Evolutionary conservation across 1,139 yeast genomes (phyloP), one percentile per base, ranked within the genome.

Genomic region (Blastobotrys capitulatus): DNA sequence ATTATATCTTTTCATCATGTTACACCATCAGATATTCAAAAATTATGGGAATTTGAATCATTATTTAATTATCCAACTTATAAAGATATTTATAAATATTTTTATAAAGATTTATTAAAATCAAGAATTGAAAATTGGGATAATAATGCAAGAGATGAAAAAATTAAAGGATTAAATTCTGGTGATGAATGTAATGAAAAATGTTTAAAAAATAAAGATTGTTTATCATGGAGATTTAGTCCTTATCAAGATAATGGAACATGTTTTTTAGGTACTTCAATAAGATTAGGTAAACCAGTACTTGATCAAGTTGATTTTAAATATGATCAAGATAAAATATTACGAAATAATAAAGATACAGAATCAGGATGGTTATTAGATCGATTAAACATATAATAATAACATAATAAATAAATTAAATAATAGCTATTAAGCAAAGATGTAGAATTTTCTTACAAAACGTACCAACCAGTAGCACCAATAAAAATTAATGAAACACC

Each of bases 401-500:
- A 12, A 12, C 9, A 6, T 29, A 12, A n/a, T 12, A 6, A 29
- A 29, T 15, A 15, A 40, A 40, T 40, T 22, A 4, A 8, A 7
- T 8, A 40, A n/a, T 18, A 26, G 13, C 20, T 15, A 4, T 13
- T 15, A 25, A n/a, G n/a, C n/a, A n/a, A n/a, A n/a, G n/a, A n/a
- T n/a, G n/a, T n/a, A n/a, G n/a, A n/a, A n/a, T n/a, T n/a, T n/a
- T n/a, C n/a, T n/a, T 56, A 62, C 48, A 63, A 50, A 38, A 59
- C 53, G 46, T 57, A 52, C 64, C 66, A 67, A 26, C 71, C 71
- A 32, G 65, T 55, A 25, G 68, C 74, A 44, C 80, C 80, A 44
- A 71, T 62, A 38, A 63, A 64, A 56, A 75, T 67, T 56, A 73
- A 54, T 12, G 67, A 63, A 6, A 68, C 63, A 18, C 78, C 76